These are phyloP conservation scores for Kockiozyma suomiensis DNA, from an alignment of 805 yeast genomes.

Conservation along the genomic window DNA sequence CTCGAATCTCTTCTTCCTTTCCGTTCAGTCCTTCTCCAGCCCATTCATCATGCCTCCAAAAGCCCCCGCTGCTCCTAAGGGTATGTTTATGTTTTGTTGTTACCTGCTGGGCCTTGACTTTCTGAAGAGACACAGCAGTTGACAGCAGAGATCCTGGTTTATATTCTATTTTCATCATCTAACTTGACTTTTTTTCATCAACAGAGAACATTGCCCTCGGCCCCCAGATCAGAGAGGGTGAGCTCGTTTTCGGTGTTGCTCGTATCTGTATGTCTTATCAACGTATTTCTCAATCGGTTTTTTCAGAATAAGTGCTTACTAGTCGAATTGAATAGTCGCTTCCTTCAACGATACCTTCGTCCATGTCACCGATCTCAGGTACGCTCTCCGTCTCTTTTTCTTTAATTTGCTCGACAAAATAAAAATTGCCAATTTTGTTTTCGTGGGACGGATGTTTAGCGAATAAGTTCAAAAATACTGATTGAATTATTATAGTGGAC, in stretches of 20 bases:
- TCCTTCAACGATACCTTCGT: conserved; percentile 99
- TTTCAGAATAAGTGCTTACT: not conserved
- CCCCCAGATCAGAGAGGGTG: conserved; percentile 92
- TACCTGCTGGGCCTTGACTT: not conserved
- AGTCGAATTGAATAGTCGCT: conserved; percentile 53
- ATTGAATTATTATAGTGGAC: conserved; percentile 65
- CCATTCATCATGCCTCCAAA: conserved; percentile 27
- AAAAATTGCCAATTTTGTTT: not conserved
- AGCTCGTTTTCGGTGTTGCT: conserved; percentile 99
- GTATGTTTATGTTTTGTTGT: conserved; percentile 7
- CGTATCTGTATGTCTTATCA: conserved; percentile 67
- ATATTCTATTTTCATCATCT: not conserved
- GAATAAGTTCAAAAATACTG: not conserved
- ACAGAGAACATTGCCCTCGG: conserved; percentile 58
- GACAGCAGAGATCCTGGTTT: too few species aligned
- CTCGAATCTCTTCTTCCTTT: not conserved
- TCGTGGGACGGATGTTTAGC: not conserved
- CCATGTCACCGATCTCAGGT: conserved; percentile 89
- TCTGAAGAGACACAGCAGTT: not conserved
- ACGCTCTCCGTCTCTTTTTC: not conserved
- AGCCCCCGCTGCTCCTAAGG: conserved; percentile 21
- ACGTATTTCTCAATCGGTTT: not conserved
- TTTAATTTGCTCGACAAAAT: not conserved
- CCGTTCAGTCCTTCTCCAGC: conserved; percentile 1
- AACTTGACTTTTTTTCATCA: not conserved